Percentiles rank a stretch among this genome's conserved stretches.
These are phyloP conservation scores for Saitozyma podzolica DNA, from an alignment of 768 basidiomycete species.

Conservation along the genomic window DNA sequence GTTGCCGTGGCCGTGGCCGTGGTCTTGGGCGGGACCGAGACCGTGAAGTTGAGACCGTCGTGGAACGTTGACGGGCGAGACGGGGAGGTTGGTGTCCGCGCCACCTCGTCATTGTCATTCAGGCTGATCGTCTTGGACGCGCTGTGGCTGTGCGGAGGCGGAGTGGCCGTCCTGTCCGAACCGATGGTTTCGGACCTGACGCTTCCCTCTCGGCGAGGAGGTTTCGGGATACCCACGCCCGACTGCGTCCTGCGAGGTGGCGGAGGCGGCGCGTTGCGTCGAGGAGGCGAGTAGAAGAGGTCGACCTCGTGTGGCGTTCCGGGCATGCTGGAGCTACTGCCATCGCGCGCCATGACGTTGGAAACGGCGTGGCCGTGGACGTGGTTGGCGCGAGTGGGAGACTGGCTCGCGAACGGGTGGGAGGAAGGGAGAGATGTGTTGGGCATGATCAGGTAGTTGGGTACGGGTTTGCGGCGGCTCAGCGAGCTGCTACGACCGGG, in stretches of 20 bases:
- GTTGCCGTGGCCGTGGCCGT: neutral
- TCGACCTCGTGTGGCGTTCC: neutral
- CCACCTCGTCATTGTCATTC: no score
- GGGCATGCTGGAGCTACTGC: neutral
- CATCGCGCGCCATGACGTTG: no score
- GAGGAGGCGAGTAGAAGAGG: constrained; percentile 2
- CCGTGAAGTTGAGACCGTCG: neutral
- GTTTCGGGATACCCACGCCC: no score
- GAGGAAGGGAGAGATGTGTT: neutral
- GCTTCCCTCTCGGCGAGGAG: no score
- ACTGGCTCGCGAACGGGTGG: constrained; percentile 4
- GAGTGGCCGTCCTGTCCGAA: no score
- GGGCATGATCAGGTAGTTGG: constrained; percentile 1
- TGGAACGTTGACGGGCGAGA: no score
- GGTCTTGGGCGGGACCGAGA: neutral
- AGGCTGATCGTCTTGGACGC: no score
- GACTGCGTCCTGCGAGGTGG: no score
- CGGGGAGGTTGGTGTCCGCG: no score
- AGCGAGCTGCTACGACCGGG: neutral
- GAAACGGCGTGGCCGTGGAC: neutral
- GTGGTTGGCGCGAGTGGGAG: neutral
- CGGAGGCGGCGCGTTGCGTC: neutral
- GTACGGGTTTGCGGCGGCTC: constrained; percentile 10
- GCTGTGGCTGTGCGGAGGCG: no score
- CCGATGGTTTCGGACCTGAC: no score